phyloP scores from a whole-genome alignment of 108 stramenopile genomes.

The Skeletonema costatum region DNA sequence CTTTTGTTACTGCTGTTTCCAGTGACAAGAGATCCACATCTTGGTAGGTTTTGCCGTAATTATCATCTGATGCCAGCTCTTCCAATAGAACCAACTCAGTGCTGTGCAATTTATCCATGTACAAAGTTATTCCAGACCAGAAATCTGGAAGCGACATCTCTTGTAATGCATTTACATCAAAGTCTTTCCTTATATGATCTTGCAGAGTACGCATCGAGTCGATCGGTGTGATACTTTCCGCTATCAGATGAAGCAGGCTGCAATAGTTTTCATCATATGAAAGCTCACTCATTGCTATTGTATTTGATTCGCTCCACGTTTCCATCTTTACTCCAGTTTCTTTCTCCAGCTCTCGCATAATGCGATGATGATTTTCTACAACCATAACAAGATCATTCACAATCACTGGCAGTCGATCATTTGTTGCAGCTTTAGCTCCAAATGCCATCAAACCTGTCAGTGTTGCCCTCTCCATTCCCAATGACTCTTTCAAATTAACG shows the following conservation, averaged over 20 bases:
- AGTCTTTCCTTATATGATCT: conserved; percentile 34
- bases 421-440: not conserved
- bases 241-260: conserved; percentile 28
- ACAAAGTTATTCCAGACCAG: conserved; percentile 66
- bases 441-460: conserved; percentile 53
- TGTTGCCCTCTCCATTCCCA: conserved; percentile 69
- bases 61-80: conserved; percentile 28
- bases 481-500: conserved; percentile 69
- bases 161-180: conserved; percentile 34
- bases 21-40: conserved; percentile 18
- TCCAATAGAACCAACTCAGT: conserved; percentile 70
- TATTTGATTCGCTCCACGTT: not conserved
- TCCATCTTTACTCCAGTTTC: conserved; percentile 24
- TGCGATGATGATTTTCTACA: conserved; percentile 68
- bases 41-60: conserved; percentile 22
- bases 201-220: conserved; percentile 42
- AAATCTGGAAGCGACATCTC: conserved; percentile 55
- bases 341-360: conserved; percentile 45
- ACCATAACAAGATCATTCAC: conserved; percentile 70
- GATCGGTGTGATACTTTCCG: conserved; percentile 38
- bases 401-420: conserved; percentile 29
- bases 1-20: not conserved
- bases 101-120: conserved; percentile 73
- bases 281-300: not conserved
- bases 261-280: conserved; percentile 25